Percentiles rank a stretch among this genome's conserved stretches.
These are phyloP conservation scores for Candida orba DNA, from an alignment of 805 yeast genomes.

Conservation along the genomic window DNA sequence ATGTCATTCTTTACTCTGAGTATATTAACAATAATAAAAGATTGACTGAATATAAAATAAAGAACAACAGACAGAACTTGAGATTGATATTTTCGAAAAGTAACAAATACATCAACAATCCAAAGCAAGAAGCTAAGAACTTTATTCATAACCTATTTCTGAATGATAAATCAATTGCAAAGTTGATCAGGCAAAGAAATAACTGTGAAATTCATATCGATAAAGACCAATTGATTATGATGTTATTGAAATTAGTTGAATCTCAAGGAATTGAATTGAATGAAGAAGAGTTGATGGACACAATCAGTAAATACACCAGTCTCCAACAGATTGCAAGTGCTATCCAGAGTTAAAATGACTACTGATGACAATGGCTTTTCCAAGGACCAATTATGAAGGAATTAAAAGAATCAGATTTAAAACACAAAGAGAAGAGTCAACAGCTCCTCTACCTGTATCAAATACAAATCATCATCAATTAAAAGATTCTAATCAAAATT, in stretches of 20 bases:
- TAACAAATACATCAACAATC: background rate
- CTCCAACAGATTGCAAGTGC: conserved; percentile 2
- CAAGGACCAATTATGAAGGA: too few relatives aligned
- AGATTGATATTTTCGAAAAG: background rate
- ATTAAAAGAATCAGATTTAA: too few relatives aligned
- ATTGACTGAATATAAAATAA: too few relatives aligned
- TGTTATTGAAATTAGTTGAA: conserved; percentile 5
- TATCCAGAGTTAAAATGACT: too few relatives aligned
- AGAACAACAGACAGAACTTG: background rate
- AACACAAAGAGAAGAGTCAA: too few relatives aligned
- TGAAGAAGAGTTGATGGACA: conserved; percentile 3
- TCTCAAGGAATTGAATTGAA: conserved; percentile 1
- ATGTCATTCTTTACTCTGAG: background rate
- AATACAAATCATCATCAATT: too few relatives aligned
- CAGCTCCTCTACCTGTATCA: too few relatives aligned
- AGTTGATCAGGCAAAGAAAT: conserved; percentile 1
- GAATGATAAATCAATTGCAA: conserved; percentile 3
- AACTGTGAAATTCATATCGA: background rate
- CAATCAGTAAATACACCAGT: conserved; percentile 1
- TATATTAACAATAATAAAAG: background rate
- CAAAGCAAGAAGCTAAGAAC: background rate
- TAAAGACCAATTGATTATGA: conserved; percentile 1
- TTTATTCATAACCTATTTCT: conserved; percentile 3
- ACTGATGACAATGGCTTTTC: too few relatives aligned
- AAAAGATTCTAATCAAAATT: too few relatives aligned